A percentile compares a stretch with the other conserved stretches of the same genome.
phyloP scores from a whole-genome alignment of 768 basidiomycete genomes.

The Termitomyces sp. region DNA sequence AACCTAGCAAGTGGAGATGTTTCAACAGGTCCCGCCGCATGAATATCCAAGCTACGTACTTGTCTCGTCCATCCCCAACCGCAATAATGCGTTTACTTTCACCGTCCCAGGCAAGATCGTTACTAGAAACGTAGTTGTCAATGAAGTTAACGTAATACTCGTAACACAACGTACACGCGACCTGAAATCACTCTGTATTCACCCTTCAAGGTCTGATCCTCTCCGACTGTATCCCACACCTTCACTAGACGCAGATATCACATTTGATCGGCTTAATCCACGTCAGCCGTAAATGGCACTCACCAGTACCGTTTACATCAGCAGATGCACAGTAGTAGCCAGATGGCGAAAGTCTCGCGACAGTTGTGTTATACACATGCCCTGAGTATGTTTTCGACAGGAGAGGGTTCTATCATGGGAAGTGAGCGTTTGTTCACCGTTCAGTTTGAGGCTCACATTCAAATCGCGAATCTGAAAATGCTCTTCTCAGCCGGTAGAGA shows the following conservation, averaged over 20 bases:
- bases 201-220: conserved; percentile 76
- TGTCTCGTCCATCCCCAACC: conserved; percentile 89
- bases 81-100: conserved; percentile 96
- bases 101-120: conserved; percentile 94
- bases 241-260: conserved; percentile 44
- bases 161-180: conserved; percentile 46
- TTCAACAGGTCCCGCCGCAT: not conserved
- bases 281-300: conserved; percentile 10
- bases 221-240: conserved; percentile 90
- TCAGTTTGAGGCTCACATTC: conserved; percentile 42
- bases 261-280: not conserved
- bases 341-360: conserved; percentile 87
- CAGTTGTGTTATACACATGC: conserved; percentile 80
- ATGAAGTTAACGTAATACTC: not conserved
- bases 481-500: not conserved
- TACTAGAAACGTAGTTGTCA: conserved; percentile 37
- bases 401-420: conserved; percentile 51
- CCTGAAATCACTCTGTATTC: conserved; percentile 76
- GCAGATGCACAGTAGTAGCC: conserved; percentile 95
- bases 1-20: conserved; percentile 44
- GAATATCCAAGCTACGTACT: conserved; percentile 36
- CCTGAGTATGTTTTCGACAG: conserved; percentile 65
- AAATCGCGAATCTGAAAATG: conserved; percentile 69
- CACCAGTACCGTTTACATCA: conserved; percentile 77
- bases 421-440: not conserved